Base-by-base conservation (phyloP, 306 rosid genomes). In the Lablab purpureus region DNA sequence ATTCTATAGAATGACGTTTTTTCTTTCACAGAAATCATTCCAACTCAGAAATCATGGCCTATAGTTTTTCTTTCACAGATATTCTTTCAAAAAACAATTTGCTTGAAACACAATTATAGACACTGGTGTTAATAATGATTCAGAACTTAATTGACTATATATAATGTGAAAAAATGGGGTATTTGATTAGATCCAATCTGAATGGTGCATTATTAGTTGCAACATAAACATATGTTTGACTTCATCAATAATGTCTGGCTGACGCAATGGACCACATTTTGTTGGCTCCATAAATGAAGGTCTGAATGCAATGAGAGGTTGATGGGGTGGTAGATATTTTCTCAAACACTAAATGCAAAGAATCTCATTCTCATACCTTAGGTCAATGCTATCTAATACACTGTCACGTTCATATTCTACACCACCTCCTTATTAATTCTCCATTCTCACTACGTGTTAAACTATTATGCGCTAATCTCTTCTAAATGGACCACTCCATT, bases 1-100 rank as follows among this genome's bases (percentile, higher is more conserved):
- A 11, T 36, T 18, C 7, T 10, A 15, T 25, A 34, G 21, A 17
- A 14, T 25, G 18, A 71, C 49, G 14, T 37, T 28, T 50, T 40
- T 74, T 17, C 74, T 77, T 71, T 71, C 80, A 74, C 85, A 82
- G n/a, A n/a, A n/a, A n/a, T 82, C 79, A 34, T 82, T 71, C 85
- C 85, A 62, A 77, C 75, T 82, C 82, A 77, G 36, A 63, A 60
- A 71, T 62, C 81, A 75, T 36, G 28, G 56, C 15, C 28, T 37
- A 4, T 8, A 37, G 41, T 36, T 36, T 36, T 36, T 36, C 8
- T 36, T 34, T 7, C 41, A 7, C 41, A 36, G 2, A 7, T 36
- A 36, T 6, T 36, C 9, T 36, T 1, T 36, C 3, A 27, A 27
- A 27, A 6, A 7, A 32, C 5, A 6, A 36, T 36, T 36, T 36